These are phyloP conservation scores for Tetrapisispora phaffii DNA, from an alignment of 805 yeast genomes.

Conservation along the genomic window DNA sequence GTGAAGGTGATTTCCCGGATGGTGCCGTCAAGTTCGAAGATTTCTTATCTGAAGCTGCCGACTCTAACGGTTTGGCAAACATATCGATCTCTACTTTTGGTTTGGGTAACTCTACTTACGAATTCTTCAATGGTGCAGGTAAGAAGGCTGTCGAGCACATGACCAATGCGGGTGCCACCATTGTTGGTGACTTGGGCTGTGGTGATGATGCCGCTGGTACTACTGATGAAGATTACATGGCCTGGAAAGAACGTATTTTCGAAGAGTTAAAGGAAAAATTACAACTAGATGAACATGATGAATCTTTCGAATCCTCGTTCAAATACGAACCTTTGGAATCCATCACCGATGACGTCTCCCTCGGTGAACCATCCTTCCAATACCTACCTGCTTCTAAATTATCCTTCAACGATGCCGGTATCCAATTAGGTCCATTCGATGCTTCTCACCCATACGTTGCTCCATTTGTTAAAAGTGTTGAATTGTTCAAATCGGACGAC, in stretches of 20 bases:
- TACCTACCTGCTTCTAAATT: slow-evolving; percentile 35
- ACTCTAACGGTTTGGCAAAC: slow-evolving; percentile 42
- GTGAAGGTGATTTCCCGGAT: slow-evolving; percentile 98
- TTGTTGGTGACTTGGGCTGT: slow-evolving; percentile 69
- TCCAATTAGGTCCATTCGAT: slow-evolving; percentile 63
- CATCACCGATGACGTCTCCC: slow-evolving; percentile 37
- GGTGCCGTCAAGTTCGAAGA: slow-evolving; percentile 76
- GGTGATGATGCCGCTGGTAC: slow-evolving; percentile 96
- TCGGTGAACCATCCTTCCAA: slow-evolving; percentile 74
- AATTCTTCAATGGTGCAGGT: slow-evolving; percentile 78
- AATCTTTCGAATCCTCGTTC: slow-evolving; percentile 64
- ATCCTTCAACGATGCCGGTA: slow-evolving; percentile 29
- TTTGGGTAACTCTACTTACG: slow-evolving; percentile 90
- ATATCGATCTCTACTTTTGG: slow-evolving; percentile 75
- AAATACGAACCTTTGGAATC: slow-evolving; percentile 33
- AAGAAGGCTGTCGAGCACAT: slow-evolving; percentile 45
- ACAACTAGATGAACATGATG: slow-evolving; percentile 62
- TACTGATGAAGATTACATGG: slow-evolving; percentile 86
- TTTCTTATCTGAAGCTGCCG: slow-evolving; percentile 45
- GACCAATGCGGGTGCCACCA: slow-evolving; percentile 56
- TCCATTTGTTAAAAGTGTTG: slow-evolving; percentile 48
- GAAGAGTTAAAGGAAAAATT: slow-evolving; percentile 54
- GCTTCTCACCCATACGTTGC: slow-evolving; percentile 78
- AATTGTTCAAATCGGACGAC: slow-evolving; percentile 52
- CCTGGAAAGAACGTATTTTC: slow-evolving; percentile 81